Conservation (phyloP, 208 protist species). For the Acanthamoeba castellanii region DNA sequence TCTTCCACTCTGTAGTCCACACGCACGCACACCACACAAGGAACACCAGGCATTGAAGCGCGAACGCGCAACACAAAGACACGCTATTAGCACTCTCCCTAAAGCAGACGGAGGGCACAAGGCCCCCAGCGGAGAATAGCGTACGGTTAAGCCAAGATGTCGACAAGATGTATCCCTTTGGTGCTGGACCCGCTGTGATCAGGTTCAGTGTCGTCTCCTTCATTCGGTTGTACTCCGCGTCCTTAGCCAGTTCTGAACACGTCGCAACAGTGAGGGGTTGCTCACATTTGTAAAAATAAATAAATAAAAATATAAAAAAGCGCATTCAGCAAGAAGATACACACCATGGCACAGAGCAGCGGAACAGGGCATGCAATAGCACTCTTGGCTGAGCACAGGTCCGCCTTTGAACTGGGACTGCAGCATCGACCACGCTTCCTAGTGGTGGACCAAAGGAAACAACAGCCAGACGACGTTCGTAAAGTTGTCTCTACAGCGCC, state of each 20-base stretch:
- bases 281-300: too few relatives aligned
- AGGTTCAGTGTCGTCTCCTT: conserved; percentile 29
- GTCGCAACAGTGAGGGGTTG: background rate
- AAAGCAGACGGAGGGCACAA: background rate
- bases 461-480: background rate
- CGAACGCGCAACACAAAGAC: background rate
- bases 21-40: background rate
- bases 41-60: too few relatives aligned
- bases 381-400: conserved; percentile 63
- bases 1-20: conserved; percentile 51
- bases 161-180: conserved; percentile 55
- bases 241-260: background rate
- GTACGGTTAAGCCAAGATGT: conserved; percentile 69
- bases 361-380: conserved; percentile 45
- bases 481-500: too few relatives aligned
- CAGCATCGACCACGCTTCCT: conserved; percentile 64
- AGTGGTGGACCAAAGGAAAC: background rate
- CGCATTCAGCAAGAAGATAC: background rate
- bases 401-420: conserved; percentile 48
- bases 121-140: background rate
- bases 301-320: background rate
- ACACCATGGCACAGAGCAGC: conserved; percentile 35
- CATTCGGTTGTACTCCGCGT: conserved; percentile 32
- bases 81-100: background rate
- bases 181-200: conserved; percentile 8